A percentile compares a stretch with the other conserved stretches of the same genome.
Evolutionary conservation across 371 early-diverging fungal species (phyloP).

Genomic region (Lichtheimia ramosa): DNA sequence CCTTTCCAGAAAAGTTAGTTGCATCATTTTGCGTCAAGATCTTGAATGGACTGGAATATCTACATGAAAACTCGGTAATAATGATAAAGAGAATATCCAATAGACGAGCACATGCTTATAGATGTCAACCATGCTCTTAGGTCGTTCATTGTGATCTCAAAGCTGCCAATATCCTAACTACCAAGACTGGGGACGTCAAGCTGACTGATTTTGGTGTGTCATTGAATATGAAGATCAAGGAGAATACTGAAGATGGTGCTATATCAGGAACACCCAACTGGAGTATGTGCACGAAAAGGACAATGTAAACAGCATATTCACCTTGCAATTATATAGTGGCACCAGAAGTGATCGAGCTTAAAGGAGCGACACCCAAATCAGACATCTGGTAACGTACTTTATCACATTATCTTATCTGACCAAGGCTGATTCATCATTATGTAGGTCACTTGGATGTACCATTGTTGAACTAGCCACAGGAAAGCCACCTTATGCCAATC

Average conservation of each 20-base stretch:
- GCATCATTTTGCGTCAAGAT: slow-evolving; percentile 89
- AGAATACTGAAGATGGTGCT: slow-evolving; percentile 58
- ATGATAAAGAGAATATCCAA: too few species aligned
- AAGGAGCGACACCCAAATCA: slow-evolving; percentile 78
- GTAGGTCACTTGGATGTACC: slow-evolving; percentile 83
- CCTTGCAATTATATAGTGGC: slow-evolving; percentile 69
- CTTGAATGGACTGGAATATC: slow-evolving; percentile 84
- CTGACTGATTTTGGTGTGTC: slow-evolving; percentile 96
- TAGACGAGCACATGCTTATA: too few species aligned
- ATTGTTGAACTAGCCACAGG: slow-evolving; percentile 85
- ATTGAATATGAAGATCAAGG: slow-evolving; percentile 72
- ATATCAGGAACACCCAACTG: slow-evolving; percentile 94
- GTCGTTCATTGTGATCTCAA: slow-evolving; percentile 97
- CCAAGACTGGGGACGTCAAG: slow-evolving; percentile 92
- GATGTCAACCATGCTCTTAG: slow-evolving; percentile 12
- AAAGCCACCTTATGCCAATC: slow-evolving; percentile 81
- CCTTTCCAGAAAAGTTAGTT: slow-evolving; percentile 92
- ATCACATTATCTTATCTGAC: not conserved
- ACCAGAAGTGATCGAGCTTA: slow-evolving; percentile 92
- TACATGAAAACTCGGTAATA: slow-evolving; percentile 77
- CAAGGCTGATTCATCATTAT: not conserved
- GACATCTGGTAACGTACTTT: slow-evolving; percentile 77
- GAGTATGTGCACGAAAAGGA: slow-evolving; percentile 59
- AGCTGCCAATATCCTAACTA: slow-evolving; percentile 93
- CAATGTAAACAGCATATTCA: not conserved